These are phyloP conservation scores for Phaeosphaeriaceae sp. DNA, from an alignment of 2,329 filamentous ascomycete genomes.

Conservation along the genomic window DNA sequence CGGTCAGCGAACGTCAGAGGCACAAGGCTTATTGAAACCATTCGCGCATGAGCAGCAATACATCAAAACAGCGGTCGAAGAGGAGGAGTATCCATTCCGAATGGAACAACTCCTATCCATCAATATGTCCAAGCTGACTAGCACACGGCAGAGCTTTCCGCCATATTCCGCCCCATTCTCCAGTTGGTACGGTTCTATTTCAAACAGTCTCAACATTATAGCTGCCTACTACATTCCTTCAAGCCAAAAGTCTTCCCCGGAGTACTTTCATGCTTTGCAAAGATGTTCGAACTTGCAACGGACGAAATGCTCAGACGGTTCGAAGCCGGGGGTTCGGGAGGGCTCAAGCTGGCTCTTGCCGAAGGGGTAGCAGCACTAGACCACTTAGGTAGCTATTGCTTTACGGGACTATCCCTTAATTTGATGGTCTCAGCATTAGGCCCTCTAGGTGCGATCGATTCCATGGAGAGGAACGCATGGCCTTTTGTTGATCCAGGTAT, in stretches of 20 bases:
- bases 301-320: neutral
- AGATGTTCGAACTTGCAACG: neutral
- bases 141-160: neutral
- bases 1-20: neutral
- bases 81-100: neutral
- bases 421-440: neutral
- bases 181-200: slow-evolving; percentile 3
- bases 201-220: neutral
- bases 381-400: slow-evolving; percentile 4
- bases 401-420: neutral
- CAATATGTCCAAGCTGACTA: neutral
- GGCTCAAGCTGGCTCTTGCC: neutral
- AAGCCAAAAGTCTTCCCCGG: slow-evolving; percentile 1
- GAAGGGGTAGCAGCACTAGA: slow-evolving; percentile 3
- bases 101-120: neutral
- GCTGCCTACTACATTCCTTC: slow-evolving; percentile 1
- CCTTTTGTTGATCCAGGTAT: neutral
- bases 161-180: neutral
- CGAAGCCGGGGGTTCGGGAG: neutral
- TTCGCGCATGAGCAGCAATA: neutral
- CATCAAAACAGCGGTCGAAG: neutral
- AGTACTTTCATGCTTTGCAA: slow-evolving; percentile 1
- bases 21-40: neutral
- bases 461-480: neutral
- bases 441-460: neutral